These are phyloP conservation scores for Podospora anserina DNA, from an alignment of 495 filamentous ascomycete genomes.

Conservation along the genomic window DNA sequence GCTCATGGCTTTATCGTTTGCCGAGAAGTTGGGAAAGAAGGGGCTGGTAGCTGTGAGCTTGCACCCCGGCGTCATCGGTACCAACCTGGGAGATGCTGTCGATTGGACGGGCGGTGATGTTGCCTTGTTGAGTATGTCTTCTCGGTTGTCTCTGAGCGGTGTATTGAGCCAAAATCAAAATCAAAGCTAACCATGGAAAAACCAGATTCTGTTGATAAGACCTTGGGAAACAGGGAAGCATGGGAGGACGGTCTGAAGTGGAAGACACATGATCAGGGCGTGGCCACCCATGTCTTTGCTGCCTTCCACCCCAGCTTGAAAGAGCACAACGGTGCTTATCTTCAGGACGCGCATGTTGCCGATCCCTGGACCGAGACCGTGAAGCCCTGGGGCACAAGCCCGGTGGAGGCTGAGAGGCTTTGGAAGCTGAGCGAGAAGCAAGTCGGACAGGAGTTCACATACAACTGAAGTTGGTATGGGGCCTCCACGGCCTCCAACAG, in stretches of 20 bases:
- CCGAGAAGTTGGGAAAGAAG: slow-evolving; percentile 36
- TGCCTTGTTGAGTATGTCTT: slow-evolving; percentile 20
- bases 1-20: slow-evolving; percentile 45
- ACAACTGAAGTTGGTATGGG: background rate
- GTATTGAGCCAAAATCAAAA: background rate
- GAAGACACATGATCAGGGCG: slow-evolving; percentile 40
- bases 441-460: slow-evolving; percentile 32
- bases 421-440: slow-evolving; percentile 40
- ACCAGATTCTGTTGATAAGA: slow-evolving; percentile 18
- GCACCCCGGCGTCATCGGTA: slow-evolving; percentile 45
- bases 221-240: slow-evolving; percentile 25
- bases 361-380: slow-evolving; percentile 36
- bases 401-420: slow-evolving; percentile 44
- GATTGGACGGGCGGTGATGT: slow-evolving; percentile 27
- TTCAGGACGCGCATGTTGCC: slow-evolving; percentile 39
- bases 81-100: slow-evolving; percentile 32
- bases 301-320: slow-evolving; percentile 43
- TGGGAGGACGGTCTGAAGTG: slow-evolving; percentile 32
- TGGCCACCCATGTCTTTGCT: slow-evolving; percentile 46
- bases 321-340: slow-evolving; percentile 40
- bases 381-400: slow-evolving; percentile 36
- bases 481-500: too few relatives aligned
- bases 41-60: slow-evolving; percentile 38
- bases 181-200: background rate
- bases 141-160: background rate